Percentiles rank a stretch among this genome's conserved stretches.
Evolutionary conservation across 2,329 filamentous ascomycete species (phyloP).

Genomic region (Paecilomyces formosus): DNA sequence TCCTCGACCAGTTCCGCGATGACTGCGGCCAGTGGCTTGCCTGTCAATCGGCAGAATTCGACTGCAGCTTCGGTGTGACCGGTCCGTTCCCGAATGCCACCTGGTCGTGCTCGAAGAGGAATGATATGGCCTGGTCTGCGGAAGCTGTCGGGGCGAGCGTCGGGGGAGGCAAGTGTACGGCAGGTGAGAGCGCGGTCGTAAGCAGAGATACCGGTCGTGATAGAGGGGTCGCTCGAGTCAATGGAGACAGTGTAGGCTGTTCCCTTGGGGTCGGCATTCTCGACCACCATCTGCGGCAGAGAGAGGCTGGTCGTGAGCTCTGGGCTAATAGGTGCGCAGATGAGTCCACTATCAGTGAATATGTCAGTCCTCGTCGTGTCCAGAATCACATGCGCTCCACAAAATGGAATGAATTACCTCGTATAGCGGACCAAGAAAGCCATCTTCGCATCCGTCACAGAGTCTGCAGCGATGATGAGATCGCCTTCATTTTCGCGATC

Average conservation of each 20-base stretch:
- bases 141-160: constrained; percentile 54
- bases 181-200: constrained; percentile 80
- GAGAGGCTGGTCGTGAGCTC: constrained; percentile 61
- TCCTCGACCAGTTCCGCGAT: constrained; percentile 92
- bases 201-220: constrained; percentile 85
- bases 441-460: constrained; percentile 82
- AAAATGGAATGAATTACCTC: constrained; percentile 33
- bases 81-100: constrained; percentile 69
- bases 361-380: background rate
- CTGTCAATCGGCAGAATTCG: constrained; percentile 80
- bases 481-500: constrained; percentile 97
- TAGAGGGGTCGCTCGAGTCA: constrained; percentile 64
- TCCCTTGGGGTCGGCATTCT: constrained; percentile 70
- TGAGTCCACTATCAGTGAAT: constrained; percentile 57
- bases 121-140: constrained; percentile 84
- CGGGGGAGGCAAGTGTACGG: constrained; percentile 63
- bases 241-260: constrained; percentile 92
- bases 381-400: background rate
- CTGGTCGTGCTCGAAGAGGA: constrained; percentile 68
- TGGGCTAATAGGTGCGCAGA: constrained; percentile 78
- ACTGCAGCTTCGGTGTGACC: constrained; percentile 93
- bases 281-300: constrained; percentile 85
- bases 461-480: constrained; percentile 84
- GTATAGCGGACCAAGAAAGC: constrained; percentile 92
- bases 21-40: constrained; percentile 66